A percentile compares a stretch with the other conserved stretches of the same genome.
Evolutionary conservation across 2,329 filamentous ascomycete species (phyloP).

Genomic region (Rhynchosporium agropyri): DNA sequence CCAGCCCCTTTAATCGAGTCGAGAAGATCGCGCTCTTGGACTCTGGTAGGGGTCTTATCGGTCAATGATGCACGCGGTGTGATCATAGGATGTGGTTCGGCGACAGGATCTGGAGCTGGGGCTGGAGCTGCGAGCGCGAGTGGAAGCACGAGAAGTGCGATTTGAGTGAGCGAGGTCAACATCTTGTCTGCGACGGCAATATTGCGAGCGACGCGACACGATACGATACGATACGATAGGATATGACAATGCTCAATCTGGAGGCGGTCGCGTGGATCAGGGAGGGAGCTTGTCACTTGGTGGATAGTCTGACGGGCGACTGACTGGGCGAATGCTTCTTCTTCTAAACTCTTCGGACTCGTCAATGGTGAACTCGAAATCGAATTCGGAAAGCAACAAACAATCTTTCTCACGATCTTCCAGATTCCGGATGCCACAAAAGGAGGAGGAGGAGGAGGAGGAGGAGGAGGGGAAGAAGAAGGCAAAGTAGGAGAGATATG

Average conservation of each 20-base stretch:
- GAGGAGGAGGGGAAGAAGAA: not conserved
- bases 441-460: not conserved
- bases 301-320: not conserved
- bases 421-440: no score
- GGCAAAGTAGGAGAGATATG: not conserved
- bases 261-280: constrained; percentile 9
- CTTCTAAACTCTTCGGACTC: not conserved
- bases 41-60: constrained; percentile 45
- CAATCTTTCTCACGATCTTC: not conserved
- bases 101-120: constrained; percentile 34
- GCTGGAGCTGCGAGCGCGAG: constrained; percentile 35
- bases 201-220: not conserved
- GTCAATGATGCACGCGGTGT: constrained; percentile 50
- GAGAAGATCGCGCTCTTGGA: constrained; percentile 49
- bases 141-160: constrained; percentile 33
- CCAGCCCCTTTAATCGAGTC: constrained; percentile 51
- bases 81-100: constrained; percentile 48
- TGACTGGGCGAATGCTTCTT: constrained; percentile 12
- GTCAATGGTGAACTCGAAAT: not conserved
- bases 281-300: not conserved
- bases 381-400: not conserved
- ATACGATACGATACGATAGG: no score
- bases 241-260: not conserved
- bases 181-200: constrained; percentile 16
- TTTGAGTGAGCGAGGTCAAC: constrained; percentile 16